Conservation (phyloP, 495 filamentous ascomycete species). For the Talaromyces proteolyticus region DNA sequence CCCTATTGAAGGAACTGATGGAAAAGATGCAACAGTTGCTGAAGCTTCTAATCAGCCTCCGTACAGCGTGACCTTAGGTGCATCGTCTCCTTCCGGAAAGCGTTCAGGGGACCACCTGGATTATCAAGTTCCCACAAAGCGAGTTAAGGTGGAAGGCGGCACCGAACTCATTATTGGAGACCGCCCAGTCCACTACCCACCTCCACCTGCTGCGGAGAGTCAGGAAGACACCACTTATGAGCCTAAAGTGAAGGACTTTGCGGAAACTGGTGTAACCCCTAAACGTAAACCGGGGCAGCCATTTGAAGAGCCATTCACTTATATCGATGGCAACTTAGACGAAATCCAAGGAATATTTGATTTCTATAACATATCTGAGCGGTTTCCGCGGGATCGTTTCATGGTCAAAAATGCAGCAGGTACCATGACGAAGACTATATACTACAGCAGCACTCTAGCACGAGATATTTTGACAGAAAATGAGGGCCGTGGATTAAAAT, state of each 20-base stretch:
- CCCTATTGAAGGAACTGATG: conserved; percentile 26
- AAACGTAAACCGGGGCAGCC: conserved; percentile 45
- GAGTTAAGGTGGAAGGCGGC: conserved; percentile 40
- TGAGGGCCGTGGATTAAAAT: conserved; percentile 84
- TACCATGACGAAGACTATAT: conserved; percentile 79
- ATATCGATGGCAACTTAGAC: conserved; percentile 61
- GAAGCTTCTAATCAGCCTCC: conserved; percentile 33
- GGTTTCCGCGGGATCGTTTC: conserved; percentile 85
- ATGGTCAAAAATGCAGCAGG: conserved; percentile 91
- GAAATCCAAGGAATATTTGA: conserved; percentile 67
- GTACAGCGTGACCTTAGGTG: conserved; percentile 28
- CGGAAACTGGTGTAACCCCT: conserved; percentile 20
- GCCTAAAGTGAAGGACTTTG: conserved; percentile 13
- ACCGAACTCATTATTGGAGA: conserved; percentile 39
- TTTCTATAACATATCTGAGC: conserved; percentile 76
- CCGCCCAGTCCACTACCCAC: conserved; percentile 43
- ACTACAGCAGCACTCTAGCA: conserved; percentile 85
- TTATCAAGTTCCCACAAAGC: conserved; percentile 39
- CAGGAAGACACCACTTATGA: conserved; percentile 26
- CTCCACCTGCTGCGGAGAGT: conserved; percentile 29
- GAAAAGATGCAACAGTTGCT: conserved; percentile 40
- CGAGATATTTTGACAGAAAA: conserved; percentile 77
- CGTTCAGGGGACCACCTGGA: conserved; percentile 35
- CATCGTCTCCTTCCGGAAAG: conserved; percentile 23
- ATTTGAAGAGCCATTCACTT: conserved; percentile 89